Conservation (phyloP, 208 protist genomes). For the Jaenimonas drosophilae region DNA sequence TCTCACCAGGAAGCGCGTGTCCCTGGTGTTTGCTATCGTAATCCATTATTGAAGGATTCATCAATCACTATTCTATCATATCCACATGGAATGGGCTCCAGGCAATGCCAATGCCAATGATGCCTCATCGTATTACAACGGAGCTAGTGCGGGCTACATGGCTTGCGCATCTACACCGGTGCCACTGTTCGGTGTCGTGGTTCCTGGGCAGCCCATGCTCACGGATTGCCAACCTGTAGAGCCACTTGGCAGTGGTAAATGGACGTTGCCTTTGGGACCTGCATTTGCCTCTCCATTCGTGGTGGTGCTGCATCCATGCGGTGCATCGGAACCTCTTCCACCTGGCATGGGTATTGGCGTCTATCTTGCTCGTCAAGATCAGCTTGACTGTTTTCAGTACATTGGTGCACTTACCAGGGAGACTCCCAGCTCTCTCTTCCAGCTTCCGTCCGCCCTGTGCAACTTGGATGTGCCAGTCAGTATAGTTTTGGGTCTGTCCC, state of each 20-base stretch:
- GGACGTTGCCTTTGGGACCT: conserved; percentile 29
- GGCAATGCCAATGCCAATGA: too few species aligned
- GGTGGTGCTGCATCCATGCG: background rate
- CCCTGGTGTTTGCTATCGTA: too few species aligned
- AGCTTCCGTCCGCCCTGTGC: conserved; percentile 26
- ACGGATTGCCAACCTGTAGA: conserved; percentile 27
- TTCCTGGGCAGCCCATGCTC: conserved; percentile 49
- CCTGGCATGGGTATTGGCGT: conserved; percentile 30
- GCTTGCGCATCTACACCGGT: too few species aligned
- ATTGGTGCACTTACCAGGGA: conserved; percentile 48
- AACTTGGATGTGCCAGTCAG: conserved; percentile 14
- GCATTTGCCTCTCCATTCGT: conserved; percentile 3
- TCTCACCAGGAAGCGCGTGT: too few species aligned
- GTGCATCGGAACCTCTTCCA: conserved; percentile 15
- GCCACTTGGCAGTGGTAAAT: conserved; percentile 31
- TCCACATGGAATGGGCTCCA: too few species aligned
- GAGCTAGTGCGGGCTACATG: too few species aligned
- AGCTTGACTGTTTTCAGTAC: conserved; percentile 41
- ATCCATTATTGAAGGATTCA: too few species aligned
- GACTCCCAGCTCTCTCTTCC: conserved; percentile 41
- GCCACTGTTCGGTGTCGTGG: conserved; percentile 43
- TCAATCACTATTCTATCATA: too few species aligned
- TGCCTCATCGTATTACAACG: too few species aligned
- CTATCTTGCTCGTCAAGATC: conserved; percentile 46
- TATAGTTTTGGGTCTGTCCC: conserved; percentile 46